Evolutionary conservation across 1,284 basidiomycete genomes (phyloP), one percentile per base, ranked within the genome.

Genomic region (Moesziomyces aphidis): DNA sequence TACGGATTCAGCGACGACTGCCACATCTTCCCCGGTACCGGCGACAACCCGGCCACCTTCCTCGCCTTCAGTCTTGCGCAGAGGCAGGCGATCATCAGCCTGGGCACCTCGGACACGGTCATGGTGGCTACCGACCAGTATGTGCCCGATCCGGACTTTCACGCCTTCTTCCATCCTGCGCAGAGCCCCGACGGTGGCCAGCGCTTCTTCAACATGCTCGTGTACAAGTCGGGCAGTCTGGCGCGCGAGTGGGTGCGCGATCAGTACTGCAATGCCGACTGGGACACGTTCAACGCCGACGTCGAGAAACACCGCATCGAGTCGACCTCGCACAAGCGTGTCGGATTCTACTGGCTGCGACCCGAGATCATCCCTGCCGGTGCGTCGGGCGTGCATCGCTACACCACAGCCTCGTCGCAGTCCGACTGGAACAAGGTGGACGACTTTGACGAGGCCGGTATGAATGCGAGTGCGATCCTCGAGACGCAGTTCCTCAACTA

Each of bases 71-170:
- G 84, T 23, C 63, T 85, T n/a, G 61, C 67, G n/a, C 90, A 91
- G n/a, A 89, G 92, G 66, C 93, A 96, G 82, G 94, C 93, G 8
- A 88, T 96, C 44, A 88, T 96, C 34, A 94, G 93, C 11, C 88
- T 96, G n/a, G 94, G 94, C 34, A 97, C 94, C 8, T 94, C 93
- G 0, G 94, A 94, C 15, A 95, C 94, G 0, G 90, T 94, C 73
- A 88, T 95, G 22, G 88, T 95, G 51, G 92, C 92, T 4, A 80
- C 81, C 26, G 59, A 69, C 39, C 56, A 73, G 34, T 88, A 87
- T 67, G 79, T 82, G 39, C 87, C 87, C 11, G 77, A 86, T 62
- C 80, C 83, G 1, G 86, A 88, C 58, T 87, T 85, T 70, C 87
- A 88, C 73, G 85, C 86, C 17, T 88, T 88, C 69, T 85, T 86